phyloP scores from a whole-genome alignment of 768 basidiomycete species.

The Pleurotus eryngii region DNA sequence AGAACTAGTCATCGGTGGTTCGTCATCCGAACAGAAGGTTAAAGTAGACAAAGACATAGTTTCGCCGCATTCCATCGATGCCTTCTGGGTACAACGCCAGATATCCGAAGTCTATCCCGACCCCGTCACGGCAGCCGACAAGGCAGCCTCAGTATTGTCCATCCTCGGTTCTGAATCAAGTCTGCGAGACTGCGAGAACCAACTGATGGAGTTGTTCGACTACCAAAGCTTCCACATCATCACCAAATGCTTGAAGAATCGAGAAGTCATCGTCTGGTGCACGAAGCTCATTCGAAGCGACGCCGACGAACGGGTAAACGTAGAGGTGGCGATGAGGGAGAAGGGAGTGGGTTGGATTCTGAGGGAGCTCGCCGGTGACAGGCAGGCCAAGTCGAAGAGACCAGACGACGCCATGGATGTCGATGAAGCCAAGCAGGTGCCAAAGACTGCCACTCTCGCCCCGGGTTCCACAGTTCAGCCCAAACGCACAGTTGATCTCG shows the following conservation, averaged over 20 bases:
- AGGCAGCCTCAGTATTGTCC: conserved; percentile 79
- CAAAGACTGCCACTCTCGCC: conserved; percentile 82
- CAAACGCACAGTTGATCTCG: conserved; percentile 82
- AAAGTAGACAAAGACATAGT: conserved; percentile 74
- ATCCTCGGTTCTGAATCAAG: conserved; percentile 85
- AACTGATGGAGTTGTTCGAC: conserved; percentile 95
- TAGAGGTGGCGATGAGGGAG: conserved; percentile 98
- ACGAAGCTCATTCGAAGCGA: conserved; percentile 91
- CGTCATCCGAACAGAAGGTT: conserved; percentile 46
- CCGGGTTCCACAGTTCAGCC: conserved; percentile 88
- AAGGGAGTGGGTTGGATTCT: conserved; percentile 96
- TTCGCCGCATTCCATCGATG: conserved; percentile 89
- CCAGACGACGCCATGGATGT: conserved; percentile 71
- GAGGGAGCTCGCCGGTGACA: conserved; percentile 80
- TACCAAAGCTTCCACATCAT: conserved; percentile 90
- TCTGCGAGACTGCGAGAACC: conserved; percentile 91
- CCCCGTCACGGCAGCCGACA: conserved; percentile 90
- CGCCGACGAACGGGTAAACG: conserved; percentile 85
- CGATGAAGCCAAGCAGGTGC: conserved; percentile 61
- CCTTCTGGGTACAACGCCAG: conserved; percentile 97
- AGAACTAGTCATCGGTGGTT: conserved; percentile 75
- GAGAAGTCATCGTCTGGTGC: conserved; percentile 96
- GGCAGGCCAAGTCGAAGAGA: conserved; percentile 49
- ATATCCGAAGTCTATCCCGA: conserved; percentile 90
- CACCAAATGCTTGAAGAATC: conserved; percentile 88